Evolutionary conservation across 352 stramenopile species (phyloP).

Genomic region (Phytophthora lateralis): DNA sequence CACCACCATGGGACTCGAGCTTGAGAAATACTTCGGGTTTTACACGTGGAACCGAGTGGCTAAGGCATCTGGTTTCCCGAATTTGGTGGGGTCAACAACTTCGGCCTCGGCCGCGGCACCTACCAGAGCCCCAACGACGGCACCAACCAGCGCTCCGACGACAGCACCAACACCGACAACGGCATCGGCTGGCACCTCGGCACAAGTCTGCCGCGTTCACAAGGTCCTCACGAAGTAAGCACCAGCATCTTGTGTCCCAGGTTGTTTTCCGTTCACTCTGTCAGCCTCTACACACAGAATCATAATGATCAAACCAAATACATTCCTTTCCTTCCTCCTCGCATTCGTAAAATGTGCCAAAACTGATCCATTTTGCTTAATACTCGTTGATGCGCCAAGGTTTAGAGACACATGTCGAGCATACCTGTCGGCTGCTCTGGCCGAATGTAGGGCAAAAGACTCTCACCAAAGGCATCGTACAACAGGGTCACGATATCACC

Average conservation of each 20-base stretch:
- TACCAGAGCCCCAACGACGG: slow-evolving; percentile 13
- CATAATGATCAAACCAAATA: slow-evolving; percentile 9
- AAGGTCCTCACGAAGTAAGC: slow-evolving; percentile 35
- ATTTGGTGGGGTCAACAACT: slow-evolving; percentile 17
- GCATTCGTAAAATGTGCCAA: slow-evolving; percentile 12
- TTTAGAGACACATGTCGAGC: slow-evolving; percentile 57
- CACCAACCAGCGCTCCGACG: slow-evolving; percentile 6
- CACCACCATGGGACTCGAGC: slow-evolving; percentile 46
- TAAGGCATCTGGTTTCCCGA: slow-evolving; percentile 53
- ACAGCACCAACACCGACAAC: slow-evolving; percentile 1
- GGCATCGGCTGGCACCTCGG: slow-evolving; percentile 3
- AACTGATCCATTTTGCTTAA: slow-evolving; percentile 19
- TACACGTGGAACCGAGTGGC: slow-evolving; percentile 48
- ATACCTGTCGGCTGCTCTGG: slow-evolving; percentile 47
- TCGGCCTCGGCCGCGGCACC: slow-evolving; percentile 5
- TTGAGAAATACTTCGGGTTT: slow-evolving; percentile 82
- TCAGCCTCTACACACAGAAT: slow-evolving; percentile 2
- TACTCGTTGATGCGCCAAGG: background rate
- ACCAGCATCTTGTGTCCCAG: background rate
- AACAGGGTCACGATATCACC: slow-evolving; percentile 62
- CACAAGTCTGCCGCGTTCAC: slow-evolving; percentile 42
- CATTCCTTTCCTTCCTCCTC: slow-evolving; percentile 11
- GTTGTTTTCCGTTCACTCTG: slow-evolving; percentile 2
- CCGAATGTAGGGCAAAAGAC: slow-evolving; percentile 78
- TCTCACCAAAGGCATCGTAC: slow-evolving; percentile 83